These are phyloP conservation scores for Jatropha multifida DNA, from an alignment of 441 rosid species.

Conservation along the genomic window DNA sequence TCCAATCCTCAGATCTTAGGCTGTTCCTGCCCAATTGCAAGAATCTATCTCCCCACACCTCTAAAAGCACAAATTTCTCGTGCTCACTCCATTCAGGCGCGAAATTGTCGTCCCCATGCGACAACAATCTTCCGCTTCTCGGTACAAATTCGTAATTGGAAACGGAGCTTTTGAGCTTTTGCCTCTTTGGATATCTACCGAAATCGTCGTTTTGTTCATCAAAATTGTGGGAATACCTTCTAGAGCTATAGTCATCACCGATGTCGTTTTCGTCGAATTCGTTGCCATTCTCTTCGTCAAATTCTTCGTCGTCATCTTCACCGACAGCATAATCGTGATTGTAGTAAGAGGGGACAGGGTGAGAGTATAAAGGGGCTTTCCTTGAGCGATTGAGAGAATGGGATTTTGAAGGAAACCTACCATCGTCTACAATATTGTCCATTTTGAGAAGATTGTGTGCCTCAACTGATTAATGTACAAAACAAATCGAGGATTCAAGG, in stretches of 20 bases:
- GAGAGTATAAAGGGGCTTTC: constrained; percentile 27
- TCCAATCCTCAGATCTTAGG: constrained; percentile 81
- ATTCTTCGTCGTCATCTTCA: constrained; percentile 41
- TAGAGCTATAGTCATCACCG: constrained; percentile 26
- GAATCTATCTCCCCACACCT: constrained; percentile 87
- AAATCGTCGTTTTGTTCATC: constrained; percentile 23
- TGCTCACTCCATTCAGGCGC: constrained; percentile 73
- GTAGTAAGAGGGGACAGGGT: constrained; percentile 25
- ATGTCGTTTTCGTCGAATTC: constrained; percentile 18
- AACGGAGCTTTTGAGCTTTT: constrained; percentile 59
- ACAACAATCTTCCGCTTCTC: constrained; percentile 37
- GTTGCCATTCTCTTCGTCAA: constrained; percentile 24
- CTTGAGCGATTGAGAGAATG: constrained; percentile 37
- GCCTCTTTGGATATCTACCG: constrained; percentile 63
- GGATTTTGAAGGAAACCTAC: constrained; percentile 50
- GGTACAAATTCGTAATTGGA: constrained; percentile 69
- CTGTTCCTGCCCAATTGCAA: constrained; percentile 80
- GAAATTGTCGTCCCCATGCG: constrained; percentile 46
- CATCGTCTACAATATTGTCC: constrained; percentile 68
- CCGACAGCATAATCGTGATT: constrained; percentile 41
- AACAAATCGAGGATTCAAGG: neutral
- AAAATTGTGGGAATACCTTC: constrained; percentile 30
- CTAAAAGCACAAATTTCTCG: constrained; percentile 68
- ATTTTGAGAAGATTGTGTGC: constrained; percentile 25
- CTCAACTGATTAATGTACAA: no score